These are phyloP conservation scores for Pistacia integerrima DNA, from an alignment of 345 rosid genomes.

Conservation along the genomic window DNA sequence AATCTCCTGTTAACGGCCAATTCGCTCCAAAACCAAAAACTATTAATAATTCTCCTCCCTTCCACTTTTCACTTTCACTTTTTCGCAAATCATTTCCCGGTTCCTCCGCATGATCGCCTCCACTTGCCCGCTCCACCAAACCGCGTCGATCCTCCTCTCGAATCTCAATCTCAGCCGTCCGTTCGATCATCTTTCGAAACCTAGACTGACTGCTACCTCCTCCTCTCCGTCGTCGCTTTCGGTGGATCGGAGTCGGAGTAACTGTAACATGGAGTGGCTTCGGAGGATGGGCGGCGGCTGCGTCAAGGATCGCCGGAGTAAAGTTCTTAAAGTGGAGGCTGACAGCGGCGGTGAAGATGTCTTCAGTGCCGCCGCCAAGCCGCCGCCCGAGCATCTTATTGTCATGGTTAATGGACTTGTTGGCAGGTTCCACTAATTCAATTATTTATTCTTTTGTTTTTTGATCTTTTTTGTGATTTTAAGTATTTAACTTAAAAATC, in stretches of 20 bases:
- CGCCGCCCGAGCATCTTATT: constrained; percentile 71
- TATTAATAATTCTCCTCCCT: not conserved
- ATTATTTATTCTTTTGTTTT: not conserved
- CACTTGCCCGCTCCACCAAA: constrained; percentile 31
- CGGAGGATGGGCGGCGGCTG: constrained; percentile 48
- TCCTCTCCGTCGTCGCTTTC: constrained; percentile 16
- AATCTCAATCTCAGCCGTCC: constrained; percentile 3
- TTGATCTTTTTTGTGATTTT: not conserved
- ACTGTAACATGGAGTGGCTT: constrained; percentile 39
- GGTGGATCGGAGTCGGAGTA: constrained; percentile 27
- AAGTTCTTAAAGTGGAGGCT: constrained; percentile 47
- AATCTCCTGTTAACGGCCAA: not conserved
- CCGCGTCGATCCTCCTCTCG: constrained; percentile 19
- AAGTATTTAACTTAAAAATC: not conserved
- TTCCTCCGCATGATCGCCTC: constrained; percentile 54
- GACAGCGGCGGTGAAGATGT: constrained; percentile 71
- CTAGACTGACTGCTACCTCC: not conserved
- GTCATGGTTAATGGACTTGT: constrained; percentile 84
- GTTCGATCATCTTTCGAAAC: not conserved
- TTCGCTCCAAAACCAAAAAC: not conserved
- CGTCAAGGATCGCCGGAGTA: constrained; percentile 37
- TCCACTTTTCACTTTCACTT: not conserved
- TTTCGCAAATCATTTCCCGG: constrained; percentile 3
- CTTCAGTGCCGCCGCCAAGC: constrained; percentile 38
- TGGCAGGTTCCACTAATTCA: constrained; percentile 54